These are phyloP conservation scores for Yarrowia sp. DNA, from an alignment of 805 yeast genomes.

Conservation along the genomic window DNA sequence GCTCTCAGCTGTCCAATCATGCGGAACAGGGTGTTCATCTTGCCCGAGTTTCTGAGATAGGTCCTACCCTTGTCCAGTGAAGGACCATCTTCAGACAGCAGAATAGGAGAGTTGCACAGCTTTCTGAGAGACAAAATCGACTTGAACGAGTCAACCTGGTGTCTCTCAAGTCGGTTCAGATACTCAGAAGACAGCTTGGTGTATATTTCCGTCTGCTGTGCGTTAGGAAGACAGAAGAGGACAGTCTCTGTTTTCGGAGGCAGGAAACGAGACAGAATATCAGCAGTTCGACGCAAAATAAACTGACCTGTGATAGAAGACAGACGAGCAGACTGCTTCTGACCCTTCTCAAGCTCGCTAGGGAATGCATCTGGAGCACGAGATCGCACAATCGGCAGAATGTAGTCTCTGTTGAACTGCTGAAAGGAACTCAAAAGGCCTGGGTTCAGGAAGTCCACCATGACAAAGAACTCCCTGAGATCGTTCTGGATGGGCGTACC, in stretches of 20 bases:
- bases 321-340: slow-evolving; percentile 59
- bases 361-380: slow-evolving; percentile 62
- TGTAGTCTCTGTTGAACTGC: slow-evolving; percentile 48
- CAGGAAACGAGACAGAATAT: slow-evolving; percentile 52
- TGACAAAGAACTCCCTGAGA: slow-evolving; percentile 72
- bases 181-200: slow-evolving; percentile 43
- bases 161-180: slow-evolving; percentile 39
- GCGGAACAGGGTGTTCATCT: slow-evolving; percentile 52
- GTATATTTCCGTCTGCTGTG: slow-evolving; percentile 56
- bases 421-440: slow-evolving; percentile 67
- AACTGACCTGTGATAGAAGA: slow-evolving; percentile 62
- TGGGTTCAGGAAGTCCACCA: slow-evolving; percentile 82
- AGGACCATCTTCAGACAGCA: slow-evolving; percentile 52
- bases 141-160: slow-evolving; percentile 48
- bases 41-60: slow-evolving; percentile 47
- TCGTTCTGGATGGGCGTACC: slow-evolving; percentile 97
- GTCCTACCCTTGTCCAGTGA: slow-evolving; percentile 35
- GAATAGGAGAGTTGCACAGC: slow-evolving; percentile 76
- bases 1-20: slow-evolving; percentile 19
- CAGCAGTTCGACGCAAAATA: slow-evolving; percentile 69
- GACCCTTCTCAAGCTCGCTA: slow-evolving; percentile 54
- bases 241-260: slow-evolving; percentile 76
- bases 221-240: slow-evolving; percentile 74
- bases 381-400: slow-evolving; percentile 68
- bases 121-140: slow-evolving; percentile 74